Percentiles rank a stretch among this genome's conserved stretches.
Evolutionary conservation across 2,329 filamentous ascomycete species (phyloP).

Genomic region (Mycosphaerella arachidis): DNA sequence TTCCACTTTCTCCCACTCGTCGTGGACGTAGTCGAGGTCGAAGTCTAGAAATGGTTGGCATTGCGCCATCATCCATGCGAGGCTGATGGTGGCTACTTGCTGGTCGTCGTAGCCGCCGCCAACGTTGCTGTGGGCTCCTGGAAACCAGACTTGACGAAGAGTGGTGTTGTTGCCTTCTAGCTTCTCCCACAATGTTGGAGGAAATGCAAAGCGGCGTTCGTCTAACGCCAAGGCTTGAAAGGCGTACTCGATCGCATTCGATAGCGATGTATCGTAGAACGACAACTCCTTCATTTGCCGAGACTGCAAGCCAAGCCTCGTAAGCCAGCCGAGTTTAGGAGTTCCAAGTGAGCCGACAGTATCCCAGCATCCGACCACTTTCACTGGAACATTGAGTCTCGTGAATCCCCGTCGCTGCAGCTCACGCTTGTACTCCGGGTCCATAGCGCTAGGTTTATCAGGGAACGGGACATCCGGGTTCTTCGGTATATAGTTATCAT

Average conservation of each 20-base stretch:
- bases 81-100: slow-evolving; percentile 48
- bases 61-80: slow-evolving; percentile 57
- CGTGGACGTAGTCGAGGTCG: slow-evolving; percentile 44
- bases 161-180: slow-evolving; percentile 40
- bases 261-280: slow-evolving; percentile 48
- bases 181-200: slow-evolving; percentile 42
- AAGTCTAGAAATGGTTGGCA: slow-evolving; percentile 46
- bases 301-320: slow-evolving; percentile 33
- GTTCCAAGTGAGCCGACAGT: slow-evolving; percentile 44
- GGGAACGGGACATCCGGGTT: slow-evolving; percentile 45
- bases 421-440: slow-evolving; percentile 42
- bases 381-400: slow-evolving; percentile 34
- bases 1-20: slow-evolving; percentile 44
- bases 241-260: slow-evolving; percentile 38
- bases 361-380: slow-evolving; percentile 44
- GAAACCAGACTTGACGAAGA: slow-evolving; percentile 47
- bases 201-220: slow-evolving; percentile 39
- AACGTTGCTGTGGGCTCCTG: slow-evolving; percentile 43
- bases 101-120: slow-evolving; percentile 45
- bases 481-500: slow-evolving; percentile 42
- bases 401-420: slow-evolving; percentile 34
- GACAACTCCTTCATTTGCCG: slow-evolving; percentile 34
- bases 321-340: slow-evolving; percentile 42
- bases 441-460: slow-evolving; percentile 42
- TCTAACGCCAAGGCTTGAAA: slow-evolving; percentile 45